Conservation (phyloP, 495 filamentous ascomycete species). For the Annulohypoxylon moriforme region DNA sequence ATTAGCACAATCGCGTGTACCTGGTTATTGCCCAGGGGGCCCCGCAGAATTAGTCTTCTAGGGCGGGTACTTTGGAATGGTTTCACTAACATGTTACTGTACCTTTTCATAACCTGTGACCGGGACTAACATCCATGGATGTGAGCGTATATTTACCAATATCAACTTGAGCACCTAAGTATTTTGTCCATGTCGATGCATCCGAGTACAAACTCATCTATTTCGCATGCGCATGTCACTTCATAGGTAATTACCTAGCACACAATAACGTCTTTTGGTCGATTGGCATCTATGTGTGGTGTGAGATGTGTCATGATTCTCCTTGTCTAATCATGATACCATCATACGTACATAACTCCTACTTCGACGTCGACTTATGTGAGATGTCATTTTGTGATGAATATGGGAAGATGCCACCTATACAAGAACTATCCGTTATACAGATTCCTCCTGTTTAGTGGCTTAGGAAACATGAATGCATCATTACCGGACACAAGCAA, state of each 20-base stretch:
- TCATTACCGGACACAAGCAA: not conserved
- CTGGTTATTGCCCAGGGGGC: not conserved
- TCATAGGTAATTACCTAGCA: too few species aligned
- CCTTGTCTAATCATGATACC: conserved; percentile 26
- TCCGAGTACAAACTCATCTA: not conserved
- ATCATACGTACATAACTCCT: conserved; percentile 20
- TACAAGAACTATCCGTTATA: not conserved
- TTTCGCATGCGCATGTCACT: not conserved
- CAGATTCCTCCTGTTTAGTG: not conserved
- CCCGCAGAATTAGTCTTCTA: not conserved
- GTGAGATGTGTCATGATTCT: conserved; percentile 34
- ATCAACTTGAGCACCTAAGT: not conserved
- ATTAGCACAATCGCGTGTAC: conserved; percentile 26
- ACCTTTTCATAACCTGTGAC: not conserved
- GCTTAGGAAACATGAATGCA: not conserved
- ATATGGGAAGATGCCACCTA: conserved; percentile 17
- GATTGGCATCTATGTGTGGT: conserved; percentile 15
- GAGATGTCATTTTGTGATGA: not conserved
- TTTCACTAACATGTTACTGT: not conserved
- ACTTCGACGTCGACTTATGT: conserved; percentile 2
- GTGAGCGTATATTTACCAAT: not conserved
- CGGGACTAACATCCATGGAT: not conserved
- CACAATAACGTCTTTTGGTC: not conserved
- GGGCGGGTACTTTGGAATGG: not conserved
- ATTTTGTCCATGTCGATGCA: not conserved